Evolutionary conservation across 306 rosid genomes (phyloP), one percentile per base, ranked within the genome.

Genomic region (Urtica urens): DNA sequence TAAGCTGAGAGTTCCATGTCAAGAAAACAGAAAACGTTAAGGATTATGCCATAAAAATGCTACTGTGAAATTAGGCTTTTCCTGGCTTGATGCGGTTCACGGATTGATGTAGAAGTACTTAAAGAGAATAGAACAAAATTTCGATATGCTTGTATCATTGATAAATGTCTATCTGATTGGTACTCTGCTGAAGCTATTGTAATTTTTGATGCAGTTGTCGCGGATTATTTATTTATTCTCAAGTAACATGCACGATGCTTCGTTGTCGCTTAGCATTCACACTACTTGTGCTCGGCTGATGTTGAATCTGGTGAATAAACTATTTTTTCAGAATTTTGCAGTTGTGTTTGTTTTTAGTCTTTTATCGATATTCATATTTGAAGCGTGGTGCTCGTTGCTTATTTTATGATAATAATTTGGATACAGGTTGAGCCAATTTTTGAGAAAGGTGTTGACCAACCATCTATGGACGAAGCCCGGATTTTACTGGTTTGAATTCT

Each of bases 201-300:
- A 5, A 19, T 46, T 58, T 53, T 39, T 67, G 63, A 28, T 78
- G 85, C 93, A 90, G 99, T 66, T 90, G 62, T 85, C 99, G 6
- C 87, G 94, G 59, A 90, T 90, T 57, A 90, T 90, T 57, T 90
- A 85, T 77, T 78, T 90, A 73, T 90, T 85, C 76, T 90, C 99
- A 38, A 90, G 95, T 65, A 90, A 85, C 68, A 90, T 90, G 99
- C 99, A 90, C 31, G 99, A 90, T 11, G 99, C 99, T 30, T 90
- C 99, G 15, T 71, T 90, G 64, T 77, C 95, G 6, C 76, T 90
- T 72, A 85, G 96, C 80, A 82, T 90, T 67, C 99, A 90, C 71
- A 90, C 99, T 38, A 90, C 99, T 33, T 90, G 95, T 66, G 95
- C 99, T 50, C 95, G 96, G 65, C 60, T 90, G 83, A 85, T 90